Base-by-base conservation (phyloP, 2,329 filamentous ascomycete genomes). In the Colletotrichum sp. region DNA sequence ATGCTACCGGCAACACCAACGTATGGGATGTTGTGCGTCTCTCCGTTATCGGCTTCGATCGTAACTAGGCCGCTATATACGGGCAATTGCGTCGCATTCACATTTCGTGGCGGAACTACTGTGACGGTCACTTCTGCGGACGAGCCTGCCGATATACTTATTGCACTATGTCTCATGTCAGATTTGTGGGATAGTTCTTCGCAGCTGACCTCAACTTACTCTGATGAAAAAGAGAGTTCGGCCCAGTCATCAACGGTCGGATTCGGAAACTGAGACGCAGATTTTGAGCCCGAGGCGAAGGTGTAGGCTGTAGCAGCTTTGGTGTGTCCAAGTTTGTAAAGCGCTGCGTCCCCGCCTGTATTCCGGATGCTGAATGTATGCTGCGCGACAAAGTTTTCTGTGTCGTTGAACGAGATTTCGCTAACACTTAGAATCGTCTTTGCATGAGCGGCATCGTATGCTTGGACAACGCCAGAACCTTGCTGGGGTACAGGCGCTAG, bases 321-420 rank as follows among this genome's bases (percentile, higher is more conserved):
- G 32, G 82, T 79, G 66, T 86, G 81, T 44, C 81, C 81, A 32
- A 88, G 79, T 15, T 78, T 80, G 79, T 86, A 88, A 10, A 83
- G 84, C 18, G 84, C 79, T 9, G 80, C 80, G 26, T 82, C 78
- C 18, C 76, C 76, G 60, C 83, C 86, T 13, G 80, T 81, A 80
- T 89, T 89, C 55, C 79, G 82, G 78, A 89, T 83, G 34, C 79
- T 83, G 77, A 88, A 85, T 60, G 80, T 81, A 28, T 81, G 79
- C 16, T 76, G 79, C 6, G 77, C 70, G 18, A 80, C 79, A 64
- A 87, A 84, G 79, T 88, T 79, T 66, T 83, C 83, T 7, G 85
- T 88, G 76, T 89, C 87, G 75, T 89, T 89, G 80, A 88, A 85
- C n/a, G 84, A 81, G 36, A 89, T 81, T 72, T 82, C 85, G 26